A percentile compares a stretch with the other conserved stretches of the same genome.
Evolutionary conservation across 1,139 yeast genomes (phyloP).

Genomic region (Suhomyces kunorum): DNA sequence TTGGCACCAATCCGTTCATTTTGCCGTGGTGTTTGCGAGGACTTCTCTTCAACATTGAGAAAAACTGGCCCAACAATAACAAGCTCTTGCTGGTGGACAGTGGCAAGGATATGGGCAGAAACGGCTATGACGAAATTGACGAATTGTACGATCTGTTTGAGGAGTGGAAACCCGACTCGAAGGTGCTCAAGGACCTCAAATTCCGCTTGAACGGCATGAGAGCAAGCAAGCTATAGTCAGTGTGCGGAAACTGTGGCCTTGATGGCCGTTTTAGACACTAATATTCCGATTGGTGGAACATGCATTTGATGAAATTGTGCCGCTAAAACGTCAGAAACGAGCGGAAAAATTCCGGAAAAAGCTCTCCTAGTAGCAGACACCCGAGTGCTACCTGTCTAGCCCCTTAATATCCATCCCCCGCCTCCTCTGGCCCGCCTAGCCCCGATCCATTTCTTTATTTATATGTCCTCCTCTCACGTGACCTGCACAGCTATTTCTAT

Average conservation of each 20-base stretch:
- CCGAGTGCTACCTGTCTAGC: no score
- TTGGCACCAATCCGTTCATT: conserved; percentile 78
- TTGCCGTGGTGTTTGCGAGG: conserved; percentile 95
- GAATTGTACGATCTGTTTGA: conserved; percentile 71
- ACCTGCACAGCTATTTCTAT: background rate
- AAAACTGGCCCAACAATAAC: conserved; percentile 49
- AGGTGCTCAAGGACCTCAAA: conserved; percentile 77
- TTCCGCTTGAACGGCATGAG: conserved; percentile 77
- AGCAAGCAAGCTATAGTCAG: conserved; percentile 43
- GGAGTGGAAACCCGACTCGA: conserved; percentile 82
- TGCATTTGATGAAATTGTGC: no score
- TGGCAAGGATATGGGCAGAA: conserved; percentile 31
- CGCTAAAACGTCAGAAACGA: no score
- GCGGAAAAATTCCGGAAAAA: no score
- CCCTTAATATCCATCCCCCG: background rate
- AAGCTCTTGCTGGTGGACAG: conserved; percentile 29
- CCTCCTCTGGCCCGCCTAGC: background rate
- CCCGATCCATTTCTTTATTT: background rate
- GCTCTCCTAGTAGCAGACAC: no score
- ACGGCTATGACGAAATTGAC: conserved; percentile 55
- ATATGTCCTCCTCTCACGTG: background rate
- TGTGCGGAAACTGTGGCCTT: no score
- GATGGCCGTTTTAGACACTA: no score
- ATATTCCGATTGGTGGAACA: no score
- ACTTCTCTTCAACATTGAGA: conserved; percentile 61